Evolutionary conservation across 345 rosid genomes (phyloP).

Genomic region (Ceriops decandra): DNA sequence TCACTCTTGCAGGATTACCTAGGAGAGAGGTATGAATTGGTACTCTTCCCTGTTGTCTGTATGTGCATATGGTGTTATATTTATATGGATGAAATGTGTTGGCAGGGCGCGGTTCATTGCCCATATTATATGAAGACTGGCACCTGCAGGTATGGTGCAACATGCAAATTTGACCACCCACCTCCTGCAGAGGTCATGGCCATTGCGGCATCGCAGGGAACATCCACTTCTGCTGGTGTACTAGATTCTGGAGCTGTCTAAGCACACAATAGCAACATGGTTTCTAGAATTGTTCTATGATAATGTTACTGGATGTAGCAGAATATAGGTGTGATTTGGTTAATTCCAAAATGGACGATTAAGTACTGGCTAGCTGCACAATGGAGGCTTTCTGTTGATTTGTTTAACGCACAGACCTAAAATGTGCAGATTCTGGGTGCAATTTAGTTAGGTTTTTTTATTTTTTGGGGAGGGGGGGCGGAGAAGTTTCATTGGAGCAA

Average conservation of each 20-base stretch:
- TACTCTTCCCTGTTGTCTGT: not conserved
- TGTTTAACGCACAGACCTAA: too few species aligned
- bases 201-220: constrained; percentile 36
- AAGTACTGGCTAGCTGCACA: too few species aligned
- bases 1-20: constrained; percentile 89
- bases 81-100: constrained; percentile 14
- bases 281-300: not conserved
- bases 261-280: not conserved
- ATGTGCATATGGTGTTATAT: not conserved
- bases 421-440: too few species aligned
- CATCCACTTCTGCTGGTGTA: constrained; percentile 22
- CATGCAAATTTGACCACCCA: constrained; percentile 94
- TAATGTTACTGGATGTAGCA: not conserved
- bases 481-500: too few species aligned
- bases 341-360: not conserved
- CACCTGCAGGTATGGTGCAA: constrained; percentile 73
- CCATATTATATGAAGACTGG: constrained; percentile 97
- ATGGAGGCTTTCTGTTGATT: too few species aligned
- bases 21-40: constrained; percentile 71
- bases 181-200: constrained; percentile 89
- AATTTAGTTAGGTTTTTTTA: too few species aligned
- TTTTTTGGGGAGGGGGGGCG: too few species aligned
- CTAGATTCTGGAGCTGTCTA: constrained; percentile 18
- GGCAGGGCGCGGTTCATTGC: constrained; percentile 69
- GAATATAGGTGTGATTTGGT: not conserved